A percentile compares a stretch with the other conserved stretches of the same genome.
Evolutionary conservation across 2,329 filamentous ascomycete genomes (phyloP).

Genomic region (Colletotrichum brevisporum): DNA sequence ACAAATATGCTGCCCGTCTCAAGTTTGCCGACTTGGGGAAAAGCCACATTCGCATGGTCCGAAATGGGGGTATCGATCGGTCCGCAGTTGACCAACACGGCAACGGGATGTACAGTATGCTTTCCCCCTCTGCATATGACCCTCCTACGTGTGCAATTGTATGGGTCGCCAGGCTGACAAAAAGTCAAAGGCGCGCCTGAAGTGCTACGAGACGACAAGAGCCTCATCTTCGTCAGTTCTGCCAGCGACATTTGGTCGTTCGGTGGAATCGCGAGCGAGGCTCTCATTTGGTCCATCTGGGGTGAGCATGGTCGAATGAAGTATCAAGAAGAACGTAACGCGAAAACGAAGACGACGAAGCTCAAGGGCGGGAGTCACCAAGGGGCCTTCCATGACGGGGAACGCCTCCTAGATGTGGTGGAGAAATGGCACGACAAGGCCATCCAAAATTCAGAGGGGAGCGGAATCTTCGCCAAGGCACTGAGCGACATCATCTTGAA

Average conservation of each 20-base stretch:
- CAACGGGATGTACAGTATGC: conserved; percentile 25
- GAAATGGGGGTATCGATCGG: background rate
- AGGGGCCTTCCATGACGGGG: conserved; percentile 19
- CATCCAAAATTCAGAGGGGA: background rate
- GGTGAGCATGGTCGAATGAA: background rate
- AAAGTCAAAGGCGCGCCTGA: conserved; percentile 4
- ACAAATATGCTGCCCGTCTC: background rate
- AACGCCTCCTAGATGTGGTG: background rate
- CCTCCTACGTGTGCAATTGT: too few species aligned
- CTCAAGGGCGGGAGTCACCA: background rate
- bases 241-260: background rate
- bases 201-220: background rate
- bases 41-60: background rate
- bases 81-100: background rate
- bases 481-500: background rate
- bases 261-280: background rate
- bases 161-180: background rate
- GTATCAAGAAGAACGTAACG: background rate
- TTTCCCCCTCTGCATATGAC: too few species aligned
- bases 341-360: background rate
- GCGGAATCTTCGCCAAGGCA: background rate
- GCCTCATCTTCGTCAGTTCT: background rate
- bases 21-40: conserved; percentile 19
- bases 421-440: background rate
- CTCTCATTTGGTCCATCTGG: background rate